Percentiles rank a stretch among this genome's conserved stretches.
Evolutionary conservation across 2,329 filamentous ascomycete species (phyloP).

Genomic region (Xylaria sp.): DNA sequence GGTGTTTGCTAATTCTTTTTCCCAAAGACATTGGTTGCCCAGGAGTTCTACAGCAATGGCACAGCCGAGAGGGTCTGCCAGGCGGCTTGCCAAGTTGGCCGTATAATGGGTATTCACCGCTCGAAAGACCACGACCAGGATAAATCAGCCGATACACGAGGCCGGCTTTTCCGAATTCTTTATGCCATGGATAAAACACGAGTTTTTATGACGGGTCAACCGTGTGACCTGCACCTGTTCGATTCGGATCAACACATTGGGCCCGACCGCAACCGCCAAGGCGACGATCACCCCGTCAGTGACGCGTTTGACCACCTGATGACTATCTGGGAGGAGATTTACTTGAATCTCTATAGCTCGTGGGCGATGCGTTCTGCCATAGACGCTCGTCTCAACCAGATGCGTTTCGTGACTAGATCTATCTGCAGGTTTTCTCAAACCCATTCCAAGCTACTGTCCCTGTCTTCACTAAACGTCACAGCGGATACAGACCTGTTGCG

Average conservation of each 20-base stretch:
- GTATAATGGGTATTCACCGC: constrained; percentile 38
- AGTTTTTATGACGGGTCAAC: constrained; percentile 41
- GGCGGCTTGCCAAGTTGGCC: constrained; percentile 39
- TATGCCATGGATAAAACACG: constrained; percentile 41
- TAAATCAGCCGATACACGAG: constrained; percentile 9
- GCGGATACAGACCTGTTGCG: constrained; percentile 23
- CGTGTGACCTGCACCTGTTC: constrained; percentile 39
- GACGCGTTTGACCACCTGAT: constrained; percentile 38
- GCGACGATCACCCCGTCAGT: constrained; percentile 20
- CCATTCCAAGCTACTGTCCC: constrained; percentile 23
- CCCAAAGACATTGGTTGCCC: constrained; percentile 34
- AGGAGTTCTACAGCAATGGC: constrained; percentile 39
- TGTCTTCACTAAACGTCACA: background rate
- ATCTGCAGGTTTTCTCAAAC: constrained; percentile 31
- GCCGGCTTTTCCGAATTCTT: constrained; percentile 39
- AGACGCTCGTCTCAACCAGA: constrained; percentile 27
- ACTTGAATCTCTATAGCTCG: constrained; percentile 37
- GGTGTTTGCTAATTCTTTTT: constrained; percentile 6
- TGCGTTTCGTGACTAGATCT: constrained; percentile 25
- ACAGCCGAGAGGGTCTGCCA: constrained; percentile 40
- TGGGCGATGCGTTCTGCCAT: constrained; percentile 23
- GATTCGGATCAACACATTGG: constrained; percentile 37
- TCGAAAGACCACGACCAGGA: constrained; percentile 12
- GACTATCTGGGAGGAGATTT: constrained; percentile 42
- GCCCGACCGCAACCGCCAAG: background rate